These are phyloP conservation scores for Dictyostelium intermedium DNA, from an alignment of 78 protist genomes.

Conservation along the genomic window DNA sequence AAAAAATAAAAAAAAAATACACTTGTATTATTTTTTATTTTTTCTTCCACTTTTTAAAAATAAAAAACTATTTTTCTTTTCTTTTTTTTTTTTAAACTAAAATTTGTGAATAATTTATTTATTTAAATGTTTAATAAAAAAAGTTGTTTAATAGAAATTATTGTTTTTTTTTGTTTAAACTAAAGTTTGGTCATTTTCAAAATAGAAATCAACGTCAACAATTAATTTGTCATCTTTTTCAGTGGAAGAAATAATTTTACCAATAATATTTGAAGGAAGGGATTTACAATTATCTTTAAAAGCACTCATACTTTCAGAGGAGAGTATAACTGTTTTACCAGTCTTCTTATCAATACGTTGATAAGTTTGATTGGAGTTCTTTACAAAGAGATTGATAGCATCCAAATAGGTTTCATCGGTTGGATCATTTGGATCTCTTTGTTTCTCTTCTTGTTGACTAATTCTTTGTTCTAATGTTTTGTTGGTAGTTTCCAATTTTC, in stretches of 20 bases:
- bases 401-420: slow-evolving; percentile 10
- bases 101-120: background rate
- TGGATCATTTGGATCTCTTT: slow-evolving; percentile 5
- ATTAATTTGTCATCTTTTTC: slow-evolving; percentile 14
- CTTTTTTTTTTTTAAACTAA: background rate
- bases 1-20: too few relatives aligned
- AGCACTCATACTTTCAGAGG: background rate
- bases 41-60: too few relatives aligned
- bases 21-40: too few relatives aligned
- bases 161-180: background rate
- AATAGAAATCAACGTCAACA: slow-evolving; percentile 11
- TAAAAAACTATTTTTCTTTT: too few relatives aligned
- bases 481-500: slow-evolving; percentile 10
- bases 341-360: slow-evolving; percentile 12
- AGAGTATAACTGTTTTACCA: background rate
- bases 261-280: slow-evolving; percentile 3
- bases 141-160: background rate
- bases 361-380: background rate
- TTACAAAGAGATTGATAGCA: background rate
- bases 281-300: slow-evolving; percentile 11
- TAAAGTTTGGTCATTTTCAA: background rate
- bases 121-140: background rate
- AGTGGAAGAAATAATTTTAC: background rate
- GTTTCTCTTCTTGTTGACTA: background rate
- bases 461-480: background rate